These are phyloP conservation scores for Apiospora arundinis DNA, from an alignment of 2,329 filamentous ascomycete genomes.

Conservation along the genomic window DNA sequence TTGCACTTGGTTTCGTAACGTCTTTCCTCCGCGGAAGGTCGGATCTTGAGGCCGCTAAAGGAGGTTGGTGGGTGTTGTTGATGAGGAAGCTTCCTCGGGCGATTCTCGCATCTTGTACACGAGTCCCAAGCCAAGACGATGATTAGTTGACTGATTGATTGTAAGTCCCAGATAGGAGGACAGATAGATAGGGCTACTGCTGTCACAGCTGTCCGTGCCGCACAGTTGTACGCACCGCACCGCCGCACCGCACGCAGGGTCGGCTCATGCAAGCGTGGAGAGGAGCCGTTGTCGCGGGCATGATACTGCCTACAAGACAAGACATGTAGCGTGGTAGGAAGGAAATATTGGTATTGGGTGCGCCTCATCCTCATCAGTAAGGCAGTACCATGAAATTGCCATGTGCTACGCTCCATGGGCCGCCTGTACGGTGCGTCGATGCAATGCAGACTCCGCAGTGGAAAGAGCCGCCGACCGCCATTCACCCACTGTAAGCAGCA, in stretches of 20 bases:
- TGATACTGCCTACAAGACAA: not conserved
- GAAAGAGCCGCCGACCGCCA: constrained; percentile 25
- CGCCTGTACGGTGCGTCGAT: not conserved
- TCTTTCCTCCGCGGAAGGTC: not conserved
- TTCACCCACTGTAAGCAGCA: constrained; percentile 24
- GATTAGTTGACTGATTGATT: too few species aligned
- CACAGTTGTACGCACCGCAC: not conserved
- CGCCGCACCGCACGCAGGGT: not conserved
- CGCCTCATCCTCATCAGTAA: not conserved
- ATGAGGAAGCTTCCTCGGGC: not conserved
- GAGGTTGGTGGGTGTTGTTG: not conserved
- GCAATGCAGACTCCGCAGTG: constrained; percentile 9
- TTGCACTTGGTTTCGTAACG: not conserved
- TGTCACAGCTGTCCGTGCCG: not conserved
- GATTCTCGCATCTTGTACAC: not conserved
- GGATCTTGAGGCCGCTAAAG: not conserved
- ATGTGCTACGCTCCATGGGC: not conserved
- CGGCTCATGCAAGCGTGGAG: not conserved
- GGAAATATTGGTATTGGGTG: not conserved
- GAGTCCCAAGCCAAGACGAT: not conserved
- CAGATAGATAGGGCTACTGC: not conserved
- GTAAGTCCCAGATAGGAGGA: not conserved
- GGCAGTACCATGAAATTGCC: constrained; percentile 7
- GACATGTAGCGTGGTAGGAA: too few species aligned
- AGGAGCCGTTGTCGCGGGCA: not conserved